Evolutionary conservation across 2,329 filamentous ascomycete species (phyloP).

Genomic region (Daldinia sp.): DNA sequence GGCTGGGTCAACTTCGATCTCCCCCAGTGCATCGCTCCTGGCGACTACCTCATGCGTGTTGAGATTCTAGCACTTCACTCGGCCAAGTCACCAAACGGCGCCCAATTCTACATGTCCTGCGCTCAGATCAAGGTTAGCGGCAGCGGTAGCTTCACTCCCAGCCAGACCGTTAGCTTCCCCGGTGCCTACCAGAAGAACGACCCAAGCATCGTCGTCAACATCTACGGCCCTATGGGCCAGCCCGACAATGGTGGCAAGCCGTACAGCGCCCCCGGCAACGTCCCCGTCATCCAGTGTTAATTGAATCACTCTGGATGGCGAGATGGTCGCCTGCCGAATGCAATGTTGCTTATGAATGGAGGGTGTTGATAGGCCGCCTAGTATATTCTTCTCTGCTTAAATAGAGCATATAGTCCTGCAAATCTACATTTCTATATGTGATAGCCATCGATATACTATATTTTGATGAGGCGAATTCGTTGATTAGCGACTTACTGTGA

Average conservation of each 20-base stretch:
- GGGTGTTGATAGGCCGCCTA: not conserved
- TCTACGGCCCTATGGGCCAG: slow-evolving; percentile 54
- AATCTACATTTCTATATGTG: slow-evolving; percentile 6
- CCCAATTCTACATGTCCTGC: slow-evolving; percentile 56
- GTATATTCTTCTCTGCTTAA: slow-evolving; percentile 3
- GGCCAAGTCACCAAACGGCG: slow-evolving; percentile 50
- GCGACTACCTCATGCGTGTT: slow-evolving; percentile 63
- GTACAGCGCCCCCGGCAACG: slow-evolving; percentile 51
- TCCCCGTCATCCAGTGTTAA: slow-evolving; percentile 43
- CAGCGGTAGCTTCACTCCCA: slow-evolving; percentile 49
- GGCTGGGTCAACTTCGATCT: slow-evolving; percentile 60
- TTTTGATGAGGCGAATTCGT: not conserved
- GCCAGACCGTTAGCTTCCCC: slow-evolving; percentile 54
- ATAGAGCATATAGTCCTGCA: slow-evolving; percentile 1
- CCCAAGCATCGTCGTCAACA: slow-evolving; percentile 57
- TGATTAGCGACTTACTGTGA: not conserved
- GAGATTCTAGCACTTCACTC: slow-evolving; percentile 64
- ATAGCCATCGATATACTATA: not conserved
- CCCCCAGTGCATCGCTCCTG: slow-evolving; percentile 60
- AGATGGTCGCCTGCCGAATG: not conserved
- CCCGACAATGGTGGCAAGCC: slow-evolving; percentile 54
- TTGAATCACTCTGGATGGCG: not conserved
- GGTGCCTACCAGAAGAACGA: slow-evolving; percentile 55
- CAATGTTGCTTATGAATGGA: not conserved
- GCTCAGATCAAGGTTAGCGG: slow-evolving; percentile 54